Conservation (phyloP, 257 asterid genomes). For the Handroanthus guayacan region DNA sequence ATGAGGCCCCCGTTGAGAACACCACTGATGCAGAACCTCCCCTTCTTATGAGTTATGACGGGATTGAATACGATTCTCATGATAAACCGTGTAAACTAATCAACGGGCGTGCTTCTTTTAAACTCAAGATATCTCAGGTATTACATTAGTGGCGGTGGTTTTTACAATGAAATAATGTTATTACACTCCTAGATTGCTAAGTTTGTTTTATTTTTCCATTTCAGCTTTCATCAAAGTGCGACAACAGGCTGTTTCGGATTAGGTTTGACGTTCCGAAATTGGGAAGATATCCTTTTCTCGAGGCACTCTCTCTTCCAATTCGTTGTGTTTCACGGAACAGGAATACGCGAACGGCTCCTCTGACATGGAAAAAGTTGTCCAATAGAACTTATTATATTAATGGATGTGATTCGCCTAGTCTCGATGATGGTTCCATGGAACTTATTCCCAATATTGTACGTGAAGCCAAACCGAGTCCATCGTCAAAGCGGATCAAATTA, state of each 20-base stretch:
- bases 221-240: conserved; percentile 93
- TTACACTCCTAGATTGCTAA: conserved; percentile 27
- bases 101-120: conserved; percentile 80
- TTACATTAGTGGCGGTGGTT: not conserved
- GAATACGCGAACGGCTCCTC: conserved; percentile 52
- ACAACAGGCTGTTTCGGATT: conserved; percentile 77
- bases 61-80: conserved; percentile 69
- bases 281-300: conserved; percentile 70
- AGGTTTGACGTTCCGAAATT: conserved; percentile 62
- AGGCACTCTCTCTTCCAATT: conserved; percentile 61
- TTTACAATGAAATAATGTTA: not conserved
- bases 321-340: conserved; percentile 84
- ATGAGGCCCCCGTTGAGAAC: conserved; percentile 65
- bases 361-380: conserved; percentile 58
- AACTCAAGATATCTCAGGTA: conserved; percentile 91
- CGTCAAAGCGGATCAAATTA: conserved; percentile 86
- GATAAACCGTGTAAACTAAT: conserved; percentile 69
- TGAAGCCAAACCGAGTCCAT: conserved; percentile 85
- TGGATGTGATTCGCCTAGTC: conserved; percentile 57
- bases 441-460: conserved; percentile 65
- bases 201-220: conserved; percentile 30
- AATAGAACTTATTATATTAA: conserved; percentile 45
- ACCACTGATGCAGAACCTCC: conserved; percentile 82
- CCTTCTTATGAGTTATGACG: conserved; percentile 69
- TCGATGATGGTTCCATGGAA: conserved; percentile 64